Evolutionary conservation across 2,329 filamentous ascomycete genomes (phyloP), one percentile per base, ranked within the genome.

Genomic region (Claviceps capensis): DNA sequence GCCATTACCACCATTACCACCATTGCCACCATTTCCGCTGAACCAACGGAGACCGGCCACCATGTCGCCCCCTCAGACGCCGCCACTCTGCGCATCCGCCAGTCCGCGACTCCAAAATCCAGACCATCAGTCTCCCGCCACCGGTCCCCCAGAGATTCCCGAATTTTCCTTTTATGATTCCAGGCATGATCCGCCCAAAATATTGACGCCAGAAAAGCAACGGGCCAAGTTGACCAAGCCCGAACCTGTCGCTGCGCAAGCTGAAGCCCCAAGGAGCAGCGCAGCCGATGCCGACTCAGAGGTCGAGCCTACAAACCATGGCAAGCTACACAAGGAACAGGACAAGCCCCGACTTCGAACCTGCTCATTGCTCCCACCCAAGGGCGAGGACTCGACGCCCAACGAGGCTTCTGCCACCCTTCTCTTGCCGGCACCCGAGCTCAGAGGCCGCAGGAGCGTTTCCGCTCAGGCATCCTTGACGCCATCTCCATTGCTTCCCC

Each of bases 391-490:
- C 41, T 50, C 61, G 50, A 55, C 57, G 22, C 53, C 30, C 30
- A 26, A 59, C 9, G 14, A n/a, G 8, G 11, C 14, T 16, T 23
- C 16, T 23, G 16, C 14, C 43, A 23, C 4, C 43, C 43, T 34
- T 13, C 22, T 17, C 9, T 47, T 17, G n/a, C 45, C 45, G 11
- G 44, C 44, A n/a, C 26, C 65, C 40, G 68, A 72, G 30, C 48
- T 63, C 1, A 68, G 73, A 30, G 69, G 66, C 37, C 62, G 68
- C 8, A 69, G 75, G 52, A 75, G 74, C 58, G 69, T 69, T 30
- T 78, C 76, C 11, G 74, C 70, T 1, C 75, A 77, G 44, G 68
- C 70, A 2, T 62, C 41, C 9, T 40, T 54, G 23, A 22, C 50
- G 7, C 47, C 53, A 2, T 48, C 53, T 23, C 47, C 8, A 34